Evolutionary conservation across 225 moss, liverwort and hornwort genomes (phyloP).

Genomic region (Physcomitrellopsis africana): DNA sequence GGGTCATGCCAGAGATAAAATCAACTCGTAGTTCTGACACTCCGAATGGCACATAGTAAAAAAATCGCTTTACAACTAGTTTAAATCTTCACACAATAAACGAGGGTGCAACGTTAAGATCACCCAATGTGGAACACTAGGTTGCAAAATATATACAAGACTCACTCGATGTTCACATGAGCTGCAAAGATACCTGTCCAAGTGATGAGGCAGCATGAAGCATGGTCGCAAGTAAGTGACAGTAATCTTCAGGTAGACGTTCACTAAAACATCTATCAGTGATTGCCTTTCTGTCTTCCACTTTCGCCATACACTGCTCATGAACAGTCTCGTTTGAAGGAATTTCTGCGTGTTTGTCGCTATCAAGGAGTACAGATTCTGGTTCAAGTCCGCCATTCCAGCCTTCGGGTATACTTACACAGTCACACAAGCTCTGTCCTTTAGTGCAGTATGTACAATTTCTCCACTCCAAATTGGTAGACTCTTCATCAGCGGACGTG

Average conservation of each 20-base stretch:
- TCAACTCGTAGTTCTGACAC: constrained; percentile 3
- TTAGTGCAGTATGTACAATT: constrained; percentile 43
- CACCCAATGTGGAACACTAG: too few relatives aligned
- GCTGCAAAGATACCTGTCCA: constrained; percentile 39
- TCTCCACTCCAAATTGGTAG: constrained; percentile 8
- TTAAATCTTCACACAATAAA: not conserved
- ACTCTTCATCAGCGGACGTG: not conserved
- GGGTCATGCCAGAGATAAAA: not conserved
- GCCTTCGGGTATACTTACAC: constrained; percentile 41
- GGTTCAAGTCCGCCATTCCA: constrained; percentile 32
- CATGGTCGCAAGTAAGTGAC: constrained; percentile 57
- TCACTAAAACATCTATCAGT: constrained; percentile 25
- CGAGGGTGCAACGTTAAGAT: too few relatives aligned
- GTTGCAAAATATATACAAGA: not conserved
- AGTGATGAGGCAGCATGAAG: constrained; percentile 59
- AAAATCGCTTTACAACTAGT: not conserved
- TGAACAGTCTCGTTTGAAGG: not conserved
- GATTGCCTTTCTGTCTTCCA: constrained; percentile 23
- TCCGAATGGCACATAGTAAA: not conserved
- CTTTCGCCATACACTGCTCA: constrained; percentile 12
- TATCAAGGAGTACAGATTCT: constrained; percentile 36
- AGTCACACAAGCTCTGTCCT: constrained; percentile 34
- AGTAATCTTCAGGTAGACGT: constrained; percentile 43
- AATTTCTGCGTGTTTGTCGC: constrained; percentile 27
- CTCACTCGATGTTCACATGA: not conserved